phyloP scores from a whole-genome alignment of 805 yeast genomes.

The Candida palmyrensis region DNA sequence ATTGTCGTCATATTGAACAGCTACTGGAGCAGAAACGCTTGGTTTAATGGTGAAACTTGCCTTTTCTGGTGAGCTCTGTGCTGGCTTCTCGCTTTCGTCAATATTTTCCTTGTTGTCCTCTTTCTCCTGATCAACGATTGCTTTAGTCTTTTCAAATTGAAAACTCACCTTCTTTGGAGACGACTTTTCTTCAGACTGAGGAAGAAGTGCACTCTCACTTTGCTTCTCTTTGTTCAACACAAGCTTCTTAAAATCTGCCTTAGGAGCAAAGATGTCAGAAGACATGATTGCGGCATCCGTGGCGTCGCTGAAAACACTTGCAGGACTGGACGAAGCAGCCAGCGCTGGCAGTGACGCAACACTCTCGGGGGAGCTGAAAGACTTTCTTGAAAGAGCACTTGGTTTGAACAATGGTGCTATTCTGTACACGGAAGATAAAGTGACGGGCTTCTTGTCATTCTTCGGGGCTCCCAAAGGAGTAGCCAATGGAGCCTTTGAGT shows the following conservation, averaged over 20 bases:
- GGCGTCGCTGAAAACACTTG: slow-evolving; percentile 29
- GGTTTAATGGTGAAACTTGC: not conserved
- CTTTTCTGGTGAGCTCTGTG: not conserved
- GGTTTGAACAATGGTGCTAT: slow-evolving; percentile 49
- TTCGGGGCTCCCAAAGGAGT: slow-evolving; percentile 17
- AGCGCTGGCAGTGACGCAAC: not conserved
- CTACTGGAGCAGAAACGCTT: slow-evolving; percentile 1
- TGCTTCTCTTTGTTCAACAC: slow-evolving; percentile 41
- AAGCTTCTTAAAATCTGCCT: slow-evolving; percentile 47
- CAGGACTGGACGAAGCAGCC: slow-evolving; percentile 1
- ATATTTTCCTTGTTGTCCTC: not conserved
- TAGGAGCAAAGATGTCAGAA: slow-evolving; percentile 68
- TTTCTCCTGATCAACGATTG: not conserved
- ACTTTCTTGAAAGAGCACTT: slow-evolving; percentile 13
- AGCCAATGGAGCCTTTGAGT: slow-evolving; percentile 18
- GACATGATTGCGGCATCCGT: slow-evolving; percentile 67
- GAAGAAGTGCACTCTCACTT: not conserved
- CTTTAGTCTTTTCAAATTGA: slow-evolving; percentile 1
- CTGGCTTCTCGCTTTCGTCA: not conserved
- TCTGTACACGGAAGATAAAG: slow-evolving; percentile 56
- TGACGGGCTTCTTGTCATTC: slow-evolving; percentile 49
- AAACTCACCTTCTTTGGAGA: slow-evolving; percentile 3
- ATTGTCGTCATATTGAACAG: slow-evolving; percentile 48
- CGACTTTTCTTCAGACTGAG: slow-evolving; percentile 2
- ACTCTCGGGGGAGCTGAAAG: too few species aligned